A percentile compares a stretch with the other conserved stretches of the same genome.
Evolutionary conservation across 139 green algal species (phyloP).

Genomic region (Asterochloris erici): DNA sequence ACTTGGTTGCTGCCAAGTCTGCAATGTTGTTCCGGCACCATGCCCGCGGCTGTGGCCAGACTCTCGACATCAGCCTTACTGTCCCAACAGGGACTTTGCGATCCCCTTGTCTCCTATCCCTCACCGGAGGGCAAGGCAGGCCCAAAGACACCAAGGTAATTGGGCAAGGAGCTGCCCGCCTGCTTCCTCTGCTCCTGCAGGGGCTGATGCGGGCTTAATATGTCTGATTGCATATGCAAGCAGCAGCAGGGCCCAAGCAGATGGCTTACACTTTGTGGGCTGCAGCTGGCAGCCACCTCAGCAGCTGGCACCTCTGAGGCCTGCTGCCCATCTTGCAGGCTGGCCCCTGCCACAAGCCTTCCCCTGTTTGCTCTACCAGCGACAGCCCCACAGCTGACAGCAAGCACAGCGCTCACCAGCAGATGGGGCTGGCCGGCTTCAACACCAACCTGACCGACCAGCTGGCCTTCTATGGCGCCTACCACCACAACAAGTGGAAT

Average conservation of each 20-base stretch:
- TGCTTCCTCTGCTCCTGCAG: no score
- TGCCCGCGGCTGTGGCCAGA: no score
- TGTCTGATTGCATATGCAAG: not conserved
- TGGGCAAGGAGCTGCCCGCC: no score
- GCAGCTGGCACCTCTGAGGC: not conserved
- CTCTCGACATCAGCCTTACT: no score
- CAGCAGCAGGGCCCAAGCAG: not conserved
- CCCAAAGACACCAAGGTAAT: no score
- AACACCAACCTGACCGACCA: conserved; percentile 42
- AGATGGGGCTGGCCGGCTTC: conserved; percentile 35
- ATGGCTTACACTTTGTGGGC: not conserved
- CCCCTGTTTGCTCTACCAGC: not conserved
- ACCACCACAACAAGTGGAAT: conserved; percentile 69
- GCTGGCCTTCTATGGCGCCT: conserved; percentile 70
- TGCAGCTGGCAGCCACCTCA: not conserved
- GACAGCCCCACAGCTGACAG: not conserved
- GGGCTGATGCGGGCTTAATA: no score
- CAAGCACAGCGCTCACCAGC: not conserved
- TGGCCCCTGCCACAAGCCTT: not conserved
- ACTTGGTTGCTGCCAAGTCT: no score
- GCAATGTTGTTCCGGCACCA: no score
- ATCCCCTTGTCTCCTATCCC: no score
- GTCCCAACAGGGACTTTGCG: no score
- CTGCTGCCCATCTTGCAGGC: not conserved
- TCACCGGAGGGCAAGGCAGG: no score